Conservation (phyloP, 1,284 basidiomycete genomes). For the Malassezia furfur region DNA sequence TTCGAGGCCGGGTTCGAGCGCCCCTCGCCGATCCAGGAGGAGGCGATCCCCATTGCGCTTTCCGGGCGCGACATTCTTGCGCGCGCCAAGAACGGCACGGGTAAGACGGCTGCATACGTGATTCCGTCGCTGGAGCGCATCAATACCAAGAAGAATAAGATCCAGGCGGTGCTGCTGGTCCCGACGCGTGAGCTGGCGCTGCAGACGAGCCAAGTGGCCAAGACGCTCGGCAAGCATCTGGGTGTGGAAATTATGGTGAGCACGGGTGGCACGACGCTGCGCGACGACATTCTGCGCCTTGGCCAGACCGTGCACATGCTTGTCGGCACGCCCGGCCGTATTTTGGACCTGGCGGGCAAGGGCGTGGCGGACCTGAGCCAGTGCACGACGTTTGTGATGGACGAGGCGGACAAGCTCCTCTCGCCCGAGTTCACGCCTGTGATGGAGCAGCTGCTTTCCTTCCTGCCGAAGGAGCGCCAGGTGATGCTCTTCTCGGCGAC, state of each 20-base stretch:
- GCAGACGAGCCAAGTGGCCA: slow-evolving; percentile 91
- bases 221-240: slow-evolving; percentile 91
- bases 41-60: slow-evolving; percentile 55
- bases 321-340: slow-evolving; percentile 91
- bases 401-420: slow-evolving; percentile 96
- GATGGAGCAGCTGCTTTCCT: slow-evolving; percentile 85
- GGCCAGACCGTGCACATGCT: slow-evolving; percentile 86
- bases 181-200: slow-evolving; percentile 47
- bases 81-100: slow-evolving; percentile 52
- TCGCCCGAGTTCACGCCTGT: slow-evolving; percentile 96
- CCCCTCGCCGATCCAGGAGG: slow-evolving; percentile 96
- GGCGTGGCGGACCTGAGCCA: slow-evolving; percentile 84
- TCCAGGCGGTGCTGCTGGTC: slow-evolving; percentile 57
- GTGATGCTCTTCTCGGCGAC: slow-evolving; percentile 99
- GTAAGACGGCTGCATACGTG: slow-evolving; percentile 92
- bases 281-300: slow-evolving; percentile 84
- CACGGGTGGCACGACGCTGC: slow-evolving; percentile 92
- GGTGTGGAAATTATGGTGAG: slow-evolving; percentile 96
- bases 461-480: slow-evolving; percentile 76
- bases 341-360: slow-evolving; percentile 88
- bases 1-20: slow-evolving; percentile 62
- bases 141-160: slow-evolving; percentile 74
- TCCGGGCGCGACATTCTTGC: slow-evolving; percentile 69
- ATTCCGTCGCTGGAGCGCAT: slow-evolving; percentile 91
- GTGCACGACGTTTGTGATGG: slow-evolving; percentile 73